phyloP scores from a whole-genome alignment of 108 stramenopile genomes.

The Nitzschia palea region DNA sequence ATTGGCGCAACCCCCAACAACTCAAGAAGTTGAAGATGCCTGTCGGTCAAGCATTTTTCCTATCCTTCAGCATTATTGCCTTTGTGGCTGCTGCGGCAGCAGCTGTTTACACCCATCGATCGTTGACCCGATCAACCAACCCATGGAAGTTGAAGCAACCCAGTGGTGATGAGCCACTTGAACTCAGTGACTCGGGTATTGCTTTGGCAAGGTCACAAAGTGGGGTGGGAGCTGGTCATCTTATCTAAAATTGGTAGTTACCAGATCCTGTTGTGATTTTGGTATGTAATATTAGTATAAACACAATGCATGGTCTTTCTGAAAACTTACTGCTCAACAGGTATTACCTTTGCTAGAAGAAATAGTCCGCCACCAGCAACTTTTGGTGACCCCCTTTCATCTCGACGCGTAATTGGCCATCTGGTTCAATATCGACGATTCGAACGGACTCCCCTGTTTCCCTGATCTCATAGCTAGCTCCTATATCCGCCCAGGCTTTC shows the following conservation, averaged over 20 bases:
- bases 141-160: conserved; percentile 27
- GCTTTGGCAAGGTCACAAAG: conserved; percentile 35
- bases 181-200: conserved; percentile 39
- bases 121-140: conserved; percentile 14
- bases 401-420: conserved; percentile 45
- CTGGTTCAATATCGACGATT: conserved; percentile 28
- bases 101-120: conserved; percentile 24
- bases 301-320: background rate
- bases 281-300: background rate
- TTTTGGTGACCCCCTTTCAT: conserved; percentile 38
- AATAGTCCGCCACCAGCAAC: conserved; percentile 44
- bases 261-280: background rate
- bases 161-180: conserved; percentile 20
- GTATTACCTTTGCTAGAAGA: conserved; percentile 17
- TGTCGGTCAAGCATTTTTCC: conserved; percentile 20
- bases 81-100: conserved; percentile 19
- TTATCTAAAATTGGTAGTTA: conserved; percentile 16
- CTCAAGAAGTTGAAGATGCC: conserved; percentile 31
- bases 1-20: conserved; percentile 36
- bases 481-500: conserved; percentile 39
- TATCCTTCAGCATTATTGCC: conserved; percentile 25
- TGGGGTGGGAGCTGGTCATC: conserved; percentile 14
- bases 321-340: background rate
- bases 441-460: conserved; percentile 36
- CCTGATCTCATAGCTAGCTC: conserved; percentile 32